Evolutionary conservation across 352 stramenopile species (phyloP), one percentile per base, ranked within the genome.

Genomic region (Globisporangium ultimum): DNA sequence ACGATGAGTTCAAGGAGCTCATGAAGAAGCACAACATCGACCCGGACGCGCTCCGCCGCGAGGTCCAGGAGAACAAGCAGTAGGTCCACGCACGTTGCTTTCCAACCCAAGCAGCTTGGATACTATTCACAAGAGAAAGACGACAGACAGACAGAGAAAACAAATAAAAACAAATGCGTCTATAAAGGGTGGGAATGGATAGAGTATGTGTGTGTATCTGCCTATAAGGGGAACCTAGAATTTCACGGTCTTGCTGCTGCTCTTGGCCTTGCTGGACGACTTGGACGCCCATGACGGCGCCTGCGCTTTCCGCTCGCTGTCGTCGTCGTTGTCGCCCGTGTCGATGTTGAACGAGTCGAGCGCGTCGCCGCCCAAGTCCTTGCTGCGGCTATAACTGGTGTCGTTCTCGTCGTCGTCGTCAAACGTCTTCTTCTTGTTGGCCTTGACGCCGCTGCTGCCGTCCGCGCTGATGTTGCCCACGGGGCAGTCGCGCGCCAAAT

Each of bases 401-500:
- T 64, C 62, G 13, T 76, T 69, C 18, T 77, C 63, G 4, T 87
- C 74, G 53, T 88, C 78, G 48, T 89, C 75, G 28, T 68, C 66
- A 28, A 92, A 90, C n/a, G 67, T 89, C 53, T 72, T 84, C 67
- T 91, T 90, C 61, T 88, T 90, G 74, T 96, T 93, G 42, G 78
- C 68, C 52, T 76, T 79, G 63, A 67, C 66, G 13, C 71, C 59
- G 36, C 67, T 78, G 54, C 70, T 76, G 48, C 84, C 78, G 55
- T 93, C 83, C 0, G 60, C 62, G 45, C 74, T 78, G 64, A 92
- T 89, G 60, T 83, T 89, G 43, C 66, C 75, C 5, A 85, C 67
- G 1, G 87, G 87, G 45, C 89, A 97, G 68, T 96, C 77, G 46
- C 80, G 79, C 47, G 84, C 88, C 58, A 97, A 65, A 71, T 97